phyloP scores from a whole-genome alignment of 116 monocot genomes.

The Zostera marina region DNA sequence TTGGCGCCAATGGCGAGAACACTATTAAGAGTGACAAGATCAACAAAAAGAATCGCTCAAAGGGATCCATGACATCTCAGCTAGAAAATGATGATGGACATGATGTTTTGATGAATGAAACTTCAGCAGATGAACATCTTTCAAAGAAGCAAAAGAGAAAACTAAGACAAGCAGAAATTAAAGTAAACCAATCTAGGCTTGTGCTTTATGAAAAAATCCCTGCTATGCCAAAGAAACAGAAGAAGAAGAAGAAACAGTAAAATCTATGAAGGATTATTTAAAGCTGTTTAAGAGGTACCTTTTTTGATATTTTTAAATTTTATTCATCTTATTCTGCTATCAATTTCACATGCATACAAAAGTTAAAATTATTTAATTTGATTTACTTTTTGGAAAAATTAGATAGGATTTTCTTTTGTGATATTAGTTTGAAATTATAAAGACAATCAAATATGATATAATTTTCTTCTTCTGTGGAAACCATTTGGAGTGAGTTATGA shows the following conservation, averaged over 20 bases:
- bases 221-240: constrained; percentile 4
- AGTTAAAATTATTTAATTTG: too few species aligned
- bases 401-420: too few species aligned
- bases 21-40: constrained; percentile 8
- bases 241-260: constrained; percentile 8
- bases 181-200: constrained; percentile 47
- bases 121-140: not conserved
- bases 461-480: too few species aligned
- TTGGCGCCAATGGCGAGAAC: constrained; percentile 23
- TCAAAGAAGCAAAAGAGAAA: constrained; percentile 49
- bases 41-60: constrained; percentile 23
- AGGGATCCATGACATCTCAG: constrained; percentile 3
- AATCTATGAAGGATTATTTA: not conserved
- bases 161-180: constrained; percentile 42
- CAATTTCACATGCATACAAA: not conserved
- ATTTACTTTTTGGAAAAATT: too few species aligned
- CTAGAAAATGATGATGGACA: constrained; percentile 7
- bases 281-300: not conserved
- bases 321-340: not conserved
- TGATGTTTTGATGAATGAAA: constrained; percentile 17
- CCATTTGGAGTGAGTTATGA: too few species aligned
- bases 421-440: too few species aligned
- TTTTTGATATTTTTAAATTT: not conserved
- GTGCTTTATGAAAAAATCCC: constrained; percentile 49
- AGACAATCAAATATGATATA: too few species aligned